phyloP scores from a whole-genome alignment of 1,139 yeast genomes.

The Hyphopichia burtonii region DNA sequence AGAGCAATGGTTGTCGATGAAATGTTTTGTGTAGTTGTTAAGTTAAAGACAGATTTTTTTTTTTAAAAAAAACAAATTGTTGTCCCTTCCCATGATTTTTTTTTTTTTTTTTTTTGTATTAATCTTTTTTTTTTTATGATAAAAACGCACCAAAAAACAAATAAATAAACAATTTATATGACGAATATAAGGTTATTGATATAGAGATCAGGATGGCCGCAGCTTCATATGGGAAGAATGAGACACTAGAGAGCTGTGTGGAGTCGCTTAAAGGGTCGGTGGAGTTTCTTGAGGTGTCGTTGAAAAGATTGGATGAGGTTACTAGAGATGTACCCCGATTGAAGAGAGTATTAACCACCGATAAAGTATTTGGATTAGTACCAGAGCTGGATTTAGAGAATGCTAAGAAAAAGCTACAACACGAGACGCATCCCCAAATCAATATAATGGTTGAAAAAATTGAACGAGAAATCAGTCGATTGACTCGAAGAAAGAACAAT shows the following conservation, averaged over 20 bases:
- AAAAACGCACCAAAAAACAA: too few species aligned
- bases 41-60: background rate
- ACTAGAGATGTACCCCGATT: constrained; percentile 36
- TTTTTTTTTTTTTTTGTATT: too few species aligned
- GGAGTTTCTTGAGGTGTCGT: constrained; percentile 28
- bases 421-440: constrained; percentile 37
- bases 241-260: background rate
- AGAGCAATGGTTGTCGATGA: background rate
- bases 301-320: constrained; percentile 27
- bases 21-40: background rate
- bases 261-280: constrained; percentile 31
- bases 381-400: constrained; percentile 42
- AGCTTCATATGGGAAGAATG: background rate
- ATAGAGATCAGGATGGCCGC: too few species aligned
- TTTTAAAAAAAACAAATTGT: background rate
- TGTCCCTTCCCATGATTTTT: background rate
- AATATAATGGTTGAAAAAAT: constrained; percentile 27
- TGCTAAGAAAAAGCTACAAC: constrained; percentile 31
- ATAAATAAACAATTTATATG: too few species aligned
- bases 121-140: too few species aligned
- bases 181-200: too few species aligned
- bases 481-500: constrained; percentile 24
- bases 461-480: constrained; percentile 31
- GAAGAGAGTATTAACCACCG: constrained; percentile 31
- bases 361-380: constrained; percentile 41